Percentiles rank a stretch among this genome's conserved stretches.
Conservation (phyloP, 805 yeast species). For the Yarrowia alimentaria region DNA sequence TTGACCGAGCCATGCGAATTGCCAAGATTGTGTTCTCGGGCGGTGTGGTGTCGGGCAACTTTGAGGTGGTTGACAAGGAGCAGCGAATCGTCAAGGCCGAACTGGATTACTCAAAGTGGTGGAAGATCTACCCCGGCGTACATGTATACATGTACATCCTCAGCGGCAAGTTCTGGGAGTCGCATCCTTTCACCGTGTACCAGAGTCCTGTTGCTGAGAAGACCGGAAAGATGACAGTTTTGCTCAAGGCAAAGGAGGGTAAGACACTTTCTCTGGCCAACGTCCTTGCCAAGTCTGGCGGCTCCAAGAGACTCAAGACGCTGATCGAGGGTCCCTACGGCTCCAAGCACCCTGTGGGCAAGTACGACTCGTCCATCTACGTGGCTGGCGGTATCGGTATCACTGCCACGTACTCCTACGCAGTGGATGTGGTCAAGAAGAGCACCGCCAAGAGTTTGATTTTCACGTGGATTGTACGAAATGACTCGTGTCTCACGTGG, state of each 20-base stretch:
- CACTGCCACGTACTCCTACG: constrained; percentile 57
- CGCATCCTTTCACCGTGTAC: constrained; percentile 65
- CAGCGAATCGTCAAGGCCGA: constrained; percentile 19
- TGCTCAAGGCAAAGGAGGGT: constrained; percentile 24
- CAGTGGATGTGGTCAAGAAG: constrained; percentile 33
- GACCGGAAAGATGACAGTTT: constrained; percentile 10
- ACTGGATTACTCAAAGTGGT: constrained; percentile 33
- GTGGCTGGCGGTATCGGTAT: constrained; percentile 77
- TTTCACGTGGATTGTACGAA: constrained; percentile 62
- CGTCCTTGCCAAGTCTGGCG: not conserved
- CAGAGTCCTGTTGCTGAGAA: constrained; percentile 25
- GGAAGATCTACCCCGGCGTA: constrained; percentile 57
- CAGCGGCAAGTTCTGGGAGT: constrained; percentile 60
- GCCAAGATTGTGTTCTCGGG: constrained; percentile 62
- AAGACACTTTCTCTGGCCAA: constrained; percentile 11
- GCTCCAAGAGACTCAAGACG: constrained; percentile 1
- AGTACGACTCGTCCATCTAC: constrained; percentile 55
- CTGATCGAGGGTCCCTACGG: constrained; percentile 74
- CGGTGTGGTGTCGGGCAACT: constrained; percentile 31
- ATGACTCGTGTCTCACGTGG: constrained; percentile 49
- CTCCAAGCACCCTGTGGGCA: constrained; percentile 47
- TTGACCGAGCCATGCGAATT: constrained; percentile 61
- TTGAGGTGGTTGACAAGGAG: constrained; percentile 11
- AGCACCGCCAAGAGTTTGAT: constrained; percentile 43
- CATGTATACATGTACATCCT: constrained; percentile 59